Evolutionary conservation across 331 rosid genomes (phyloP).

Genomic region (Malus hybrid): DNA sequence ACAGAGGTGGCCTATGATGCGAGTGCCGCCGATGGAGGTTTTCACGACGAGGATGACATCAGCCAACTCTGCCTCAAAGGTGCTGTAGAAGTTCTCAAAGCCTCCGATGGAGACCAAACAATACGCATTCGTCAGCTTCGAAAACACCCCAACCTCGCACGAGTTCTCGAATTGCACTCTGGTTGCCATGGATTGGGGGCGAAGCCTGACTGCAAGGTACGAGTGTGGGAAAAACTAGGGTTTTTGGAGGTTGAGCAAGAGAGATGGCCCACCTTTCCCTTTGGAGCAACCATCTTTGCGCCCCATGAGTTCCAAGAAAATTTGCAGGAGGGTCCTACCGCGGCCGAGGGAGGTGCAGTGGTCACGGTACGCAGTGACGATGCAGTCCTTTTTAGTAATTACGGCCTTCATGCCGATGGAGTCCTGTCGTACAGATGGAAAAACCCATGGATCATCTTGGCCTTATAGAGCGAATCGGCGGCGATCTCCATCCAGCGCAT

Average conservation of each 20-base stretch:
- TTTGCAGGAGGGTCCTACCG: slow-evolving; percentile 56
- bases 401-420: slow-evolving; percentile 85
- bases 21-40: slow-evolving; percentile 75
- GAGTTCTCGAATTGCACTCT: slow-evolving; percentile 75
- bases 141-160: slow-evolving; percentile 85
- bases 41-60: slow-evolving; percentile 80
- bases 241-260: neutral
- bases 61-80: slow-evolving; percentile 68
- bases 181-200: slow-evolving; percentile 5
- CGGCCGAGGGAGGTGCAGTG: slow-evolving; percentile 77
- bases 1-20: slow-evolving; percentile 87
- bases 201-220: neutral
- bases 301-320: slow-evolving; percentile 75
- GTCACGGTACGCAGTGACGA: slow-evolving; percentile 81
- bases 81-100: slow-evolving; percentile 81
- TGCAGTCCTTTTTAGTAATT: slow-evolving; percentile 52
- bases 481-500: slow-evolving; percentile 98
- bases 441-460: slow-evolving; percentile 87
- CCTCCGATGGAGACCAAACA: slow-evolving; percentile 98
- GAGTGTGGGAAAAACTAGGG: neutral
- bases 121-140: slow-evolving; percentile 85
- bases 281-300: slow-evolving; percentile 64
- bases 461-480: slow-evolving; percentile 87
- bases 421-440: slow-evolving; percentile 94
- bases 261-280: slow-evolving; percentile 61